Evolutionary conservation across 2,329 filamentous ascomycete species (phyloP), one percentile per base, ranked within the genome.

Genomic region (Aspergillus sp.): DNA sequence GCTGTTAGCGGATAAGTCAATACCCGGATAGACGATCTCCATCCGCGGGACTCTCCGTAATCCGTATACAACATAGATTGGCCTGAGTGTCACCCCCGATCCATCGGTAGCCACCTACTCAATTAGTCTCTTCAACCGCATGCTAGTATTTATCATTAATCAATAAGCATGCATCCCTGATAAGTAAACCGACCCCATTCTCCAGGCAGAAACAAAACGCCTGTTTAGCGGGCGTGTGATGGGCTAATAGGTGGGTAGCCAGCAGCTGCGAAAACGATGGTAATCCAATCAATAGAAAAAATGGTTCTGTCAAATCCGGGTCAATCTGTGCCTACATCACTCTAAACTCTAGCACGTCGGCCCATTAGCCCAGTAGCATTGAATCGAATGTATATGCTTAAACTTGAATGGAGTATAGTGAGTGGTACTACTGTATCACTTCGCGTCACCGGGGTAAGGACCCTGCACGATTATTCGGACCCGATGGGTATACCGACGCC

Each of bases 131-230:
- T 23, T 19, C 19, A 45, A 45, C 47, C 25, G 47, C 25, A 19
- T 23, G 12, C 32, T 36, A 36, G 12, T 36, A 36, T 15, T 36
- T 13, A 36, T 36, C 32, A 36, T 36, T 15, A 30, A 50, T 32
- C 25, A 28, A 50, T 50, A 28, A 30, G 30, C 25, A 50, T 30
- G 47, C 47, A 32, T 50, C 13, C 23, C 23, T 49, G 45, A 49
- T 49, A 49, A 49, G 23, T 23, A 25, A n/a, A 10, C 30, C 25
- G 47, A 32, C 47, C 25, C 47, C 47, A 50, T 50, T 28, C 47
- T 50, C 47, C 47, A 50, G 47, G 47, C 47, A 50, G 47, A 50
- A 30, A 50, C 47, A 28, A 50, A 50, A 50, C 9, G 47, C 23
- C 23, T 50, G 47, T 30, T 50, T 17, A 21, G 17, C 17, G 47